Evolutionary conservation across 192 early-diverging fungal species (phyloP).

Genomic region (Geosiphon pyriformis): DNA sequence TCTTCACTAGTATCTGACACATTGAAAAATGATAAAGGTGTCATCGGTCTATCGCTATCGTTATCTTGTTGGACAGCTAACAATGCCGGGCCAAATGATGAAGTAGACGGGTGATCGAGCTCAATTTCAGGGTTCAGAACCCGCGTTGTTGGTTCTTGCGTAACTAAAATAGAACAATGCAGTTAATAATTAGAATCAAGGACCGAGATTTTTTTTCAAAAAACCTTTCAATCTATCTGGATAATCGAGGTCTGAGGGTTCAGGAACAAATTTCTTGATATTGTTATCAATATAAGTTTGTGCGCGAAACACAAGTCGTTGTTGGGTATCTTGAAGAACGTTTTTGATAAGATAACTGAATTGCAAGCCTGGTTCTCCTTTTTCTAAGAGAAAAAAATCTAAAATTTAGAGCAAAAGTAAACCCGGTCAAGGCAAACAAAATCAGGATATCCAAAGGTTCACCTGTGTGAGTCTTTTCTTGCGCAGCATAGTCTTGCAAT

Average conservation of each 20-base stretch:
- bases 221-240: conserved; percentile 35
- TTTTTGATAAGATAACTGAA: conserved; percentile 70
- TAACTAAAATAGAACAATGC: not conserved
- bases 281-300: conserved; percentile 73
- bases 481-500: conserved; percentile 54
- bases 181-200: not conserved
- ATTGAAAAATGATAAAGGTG: conserved; percentile 28
- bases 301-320: conserved; percentile 81
- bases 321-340: conserved; percentile 86
- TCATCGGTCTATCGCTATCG: conserved; percentile 21
- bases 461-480: conserved; percentile 25
- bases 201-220: not conserved
- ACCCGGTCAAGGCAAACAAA: too few relatives aligned
- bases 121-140: not conserved
- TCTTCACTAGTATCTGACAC: conserved; percentile 32
- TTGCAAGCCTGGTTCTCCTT: conserved; percentile 43
- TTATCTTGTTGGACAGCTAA: conserved; percentile 17
- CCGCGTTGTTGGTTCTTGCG: not conserved
- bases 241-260: conserved; percentile 60
- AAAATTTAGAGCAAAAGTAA: not conserved
- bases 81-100: conserved; percentile 8
- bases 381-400: conserved; percentile 25
- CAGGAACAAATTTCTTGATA: conserved; percentile 69
- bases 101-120: not conserved
- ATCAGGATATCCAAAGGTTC: not conserved